Percentiles rank a stretch among this genome's conserved stretches.
Evolutionary conservation across 2,329 filamentous ascomycete genomes (phyloP).

Genomic region (Arachnopeziza araneosa): DNA sequence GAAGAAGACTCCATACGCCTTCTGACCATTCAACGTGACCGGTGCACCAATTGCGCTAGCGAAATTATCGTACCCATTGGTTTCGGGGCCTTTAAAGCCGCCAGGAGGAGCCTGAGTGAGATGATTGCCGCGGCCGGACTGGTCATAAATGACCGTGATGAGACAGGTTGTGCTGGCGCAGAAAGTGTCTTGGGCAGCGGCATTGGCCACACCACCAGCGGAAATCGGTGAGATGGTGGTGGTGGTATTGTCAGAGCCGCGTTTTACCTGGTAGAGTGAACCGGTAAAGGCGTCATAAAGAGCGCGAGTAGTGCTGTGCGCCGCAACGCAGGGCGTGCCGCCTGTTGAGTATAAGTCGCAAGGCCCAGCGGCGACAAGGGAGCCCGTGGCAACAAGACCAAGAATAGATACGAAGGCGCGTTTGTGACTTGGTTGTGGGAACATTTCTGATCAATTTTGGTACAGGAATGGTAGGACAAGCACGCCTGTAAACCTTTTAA

Average conservation of each 20-base stretch:
- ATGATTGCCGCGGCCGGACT: conserved; percentile 56
- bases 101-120: conserved; percentile 57
- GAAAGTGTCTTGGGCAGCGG: conserved; percentile 54
- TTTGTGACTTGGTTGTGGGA: conserved; percentile 13
- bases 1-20: conserved; percentile 59
- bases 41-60: conserved; percentile 55
- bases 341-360: conserved; percentile 57
- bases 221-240: conserved; percentile 39
- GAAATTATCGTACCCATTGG: conserved; percentile 53
- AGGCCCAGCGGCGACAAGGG: conserved; percentile 46
- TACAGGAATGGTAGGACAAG: not conserved
- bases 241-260: conserved; percentile 42
- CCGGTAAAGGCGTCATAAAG: conserved; percentile 49
- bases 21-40: conserved; percentile 53
- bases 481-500: not conserved
- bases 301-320: conserved; percentile 60
- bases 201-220: conserved; percentile 57
- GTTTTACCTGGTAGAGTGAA: conserved; percentile 54
- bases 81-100: conserved; percentile 48
- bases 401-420: conserved; percentile 22
- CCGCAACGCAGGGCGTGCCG: conserved; percentile 57
- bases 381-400: conserved; percentile 32
- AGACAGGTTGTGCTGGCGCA: conserved; percentile 56
- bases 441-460: conserved; percentile 27
- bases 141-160: conserved; percentile 61